phyloP scores from a whole-genome alignment of 768 basidiomycete species.

The Suillus discolor region DNA sequence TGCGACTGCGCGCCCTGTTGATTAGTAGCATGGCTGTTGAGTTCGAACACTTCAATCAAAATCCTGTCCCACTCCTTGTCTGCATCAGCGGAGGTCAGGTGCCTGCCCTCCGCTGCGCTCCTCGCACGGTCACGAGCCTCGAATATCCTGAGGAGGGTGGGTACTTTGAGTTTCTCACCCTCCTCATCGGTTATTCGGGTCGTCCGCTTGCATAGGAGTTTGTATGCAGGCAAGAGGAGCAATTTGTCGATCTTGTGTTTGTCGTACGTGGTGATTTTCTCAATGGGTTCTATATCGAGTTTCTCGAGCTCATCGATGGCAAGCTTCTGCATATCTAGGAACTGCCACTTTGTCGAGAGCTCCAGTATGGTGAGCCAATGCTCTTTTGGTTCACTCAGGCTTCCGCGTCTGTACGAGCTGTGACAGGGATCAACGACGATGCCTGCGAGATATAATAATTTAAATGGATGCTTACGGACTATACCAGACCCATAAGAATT shows the following conservation, averaged over 20 bases:
- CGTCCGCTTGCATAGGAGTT: slow-evolving; percentile 50
- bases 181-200: slow-evolving; percentile 56
- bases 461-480: slow-evolving; percentile 42
- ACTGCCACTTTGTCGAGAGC: slow-evolving; percentile 58
- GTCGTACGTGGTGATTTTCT: slow-evolving; percentile 61
- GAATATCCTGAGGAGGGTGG: slow-evolving; percentile 55
- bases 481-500: slow-evolving; percentile 58
- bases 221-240: slow-evolving; percentile 43
- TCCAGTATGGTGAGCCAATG: slow-evolving; percentile 59
- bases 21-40: slow-evolving; percentile 7
- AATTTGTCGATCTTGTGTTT: slow-evolving; percentile 47
- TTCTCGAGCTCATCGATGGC: slow-evolving; percentile 60
- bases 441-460: no score
- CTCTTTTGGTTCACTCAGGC: slow-evolving; percentile 38
- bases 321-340: slow-evolving; percentile 49
- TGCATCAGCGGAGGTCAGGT: slow-evolving; percentile 29
- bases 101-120: slow-evolving; percentile 34
- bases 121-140: slow-evolving; percentile 51
- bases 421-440: slow-evolving; percentile 21
- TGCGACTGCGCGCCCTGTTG: not conserved
- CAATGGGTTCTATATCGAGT: slow-evolving; percentile 45
- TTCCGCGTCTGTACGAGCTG: slow-evolving; percentile 54
- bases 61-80: slow-evolving; percentile 30
- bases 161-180: slow-evolving; percentile 54
- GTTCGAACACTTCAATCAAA: slow-evolving; percentile 36